These are phyloP conservation scores for Datisca glomerata DNA, from an alignment of 306 rosid species.

Conservation along the genomic window DNA sequence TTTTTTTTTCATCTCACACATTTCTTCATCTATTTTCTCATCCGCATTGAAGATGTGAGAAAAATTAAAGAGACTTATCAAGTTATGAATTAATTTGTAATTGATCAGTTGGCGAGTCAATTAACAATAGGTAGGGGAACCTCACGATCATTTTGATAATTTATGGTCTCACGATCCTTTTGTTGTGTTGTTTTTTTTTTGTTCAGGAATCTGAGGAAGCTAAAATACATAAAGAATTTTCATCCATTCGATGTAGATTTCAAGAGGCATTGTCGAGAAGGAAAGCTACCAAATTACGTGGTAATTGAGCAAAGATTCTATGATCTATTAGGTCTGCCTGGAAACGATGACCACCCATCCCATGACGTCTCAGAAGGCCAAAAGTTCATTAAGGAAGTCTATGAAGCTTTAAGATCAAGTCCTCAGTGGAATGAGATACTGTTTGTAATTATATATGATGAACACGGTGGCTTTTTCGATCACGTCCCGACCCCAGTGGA, in stretches of 20 bases:
- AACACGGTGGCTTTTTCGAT: slow-evolving; percentile 75
- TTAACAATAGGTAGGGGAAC: no score
- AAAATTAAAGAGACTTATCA: no score
- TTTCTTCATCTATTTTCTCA: no score
- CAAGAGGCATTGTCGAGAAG: slow-evolving; percentile 56
- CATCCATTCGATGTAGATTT: slow-evolving; percentile 32
- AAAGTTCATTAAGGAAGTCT: slow-evolving; percentile 41
- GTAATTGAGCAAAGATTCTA: slow-evolving; percentile 59
- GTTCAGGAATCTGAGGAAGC: slow-evolving; percentile 49
- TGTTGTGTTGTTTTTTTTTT: not conserved
- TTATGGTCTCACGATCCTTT: not conserved
- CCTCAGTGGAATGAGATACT: slow-evolving; percentile 76
- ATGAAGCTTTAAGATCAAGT: slow-evolving; percentile 50
- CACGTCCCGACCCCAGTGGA: slow-evolving; percentile 51
- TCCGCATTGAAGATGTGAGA: no score
- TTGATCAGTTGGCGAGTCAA: no score
- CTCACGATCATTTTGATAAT: no score
- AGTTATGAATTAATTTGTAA: no score
- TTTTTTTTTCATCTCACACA: no score
- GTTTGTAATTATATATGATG: slow-evolving; percentile 53
- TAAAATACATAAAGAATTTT: slow-evolving; percentile 41
- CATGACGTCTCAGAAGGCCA: slow-evolving; percentile 74
- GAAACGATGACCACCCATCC: slow-evolving; percentile 72
- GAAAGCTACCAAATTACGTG: slow-evolving; percentile 62
- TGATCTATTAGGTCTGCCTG: slow-evolving; percentile 30